Percentiles rank a stretch among this genome's conserved stretches.
Conservation (phyloP, 2,329 filamentous ascomycete genomes). For the Nothophaeocryptopus gaeumannii region DNA sequence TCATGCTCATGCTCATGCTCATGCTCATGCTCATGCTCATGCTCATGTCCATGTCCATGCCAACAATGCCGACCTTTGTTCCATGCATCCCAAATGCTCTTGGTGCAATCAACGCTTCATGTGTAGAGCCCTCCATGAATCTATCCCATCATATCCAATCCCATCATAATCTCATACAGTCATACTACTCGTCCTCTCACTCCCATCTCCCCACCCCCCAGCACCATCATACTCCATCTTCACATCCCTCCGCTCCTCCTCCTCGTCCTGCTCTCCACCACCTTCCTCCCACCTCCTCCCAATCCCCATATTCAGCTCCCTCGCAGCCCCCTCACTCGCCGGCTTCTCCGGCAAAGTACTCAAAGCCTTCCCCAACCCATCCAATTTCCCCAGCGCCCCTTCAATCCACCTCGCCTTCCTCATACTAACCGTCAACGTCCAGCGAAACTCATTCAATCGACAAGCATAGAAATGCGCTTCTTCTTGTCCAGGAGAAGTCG, state of each 20-base stretch:
- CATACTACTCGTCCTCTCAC: not conserved
- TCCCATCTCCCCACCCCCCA: constrained; percentile 1
- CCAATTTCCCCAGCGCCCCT: constrained; percentile 46
- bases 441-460: constrained; percentile 82
- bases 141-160: not conserved
- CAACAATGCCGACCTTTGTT: too few relatives aligned
- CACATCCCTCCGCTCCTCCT: not conserved
- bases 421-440: constrained; percentile 84
- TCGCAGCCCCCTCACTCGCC: not conserved
- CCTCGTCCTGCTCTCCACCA: not conserved
- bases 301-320: not conserved
- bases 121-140: not conserved
- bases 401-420: constrained; percentile 60
- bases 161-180: not conserved
- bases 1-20: too few relatives aligned
- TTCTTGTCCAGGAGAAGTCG: constrained; percentile 79
- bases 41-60: too few relatives aligned
- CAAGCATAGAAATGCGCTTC: constrained; percentile 91
- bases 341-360: constrained; percentile 47
- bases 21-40: too few relatives aligned
- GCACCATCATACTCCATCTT: not conserved
- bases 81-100: too few relatives aligned
- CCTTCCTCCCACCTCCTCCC: not conserved
- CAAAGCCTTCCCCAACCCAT: constrained; percentile 45
- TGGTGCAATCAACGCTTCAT: too few relatives aligned